phyloP scores from a whole-genome alignment of 331 rosid species.

The Dryas integrifolia region DNA sequence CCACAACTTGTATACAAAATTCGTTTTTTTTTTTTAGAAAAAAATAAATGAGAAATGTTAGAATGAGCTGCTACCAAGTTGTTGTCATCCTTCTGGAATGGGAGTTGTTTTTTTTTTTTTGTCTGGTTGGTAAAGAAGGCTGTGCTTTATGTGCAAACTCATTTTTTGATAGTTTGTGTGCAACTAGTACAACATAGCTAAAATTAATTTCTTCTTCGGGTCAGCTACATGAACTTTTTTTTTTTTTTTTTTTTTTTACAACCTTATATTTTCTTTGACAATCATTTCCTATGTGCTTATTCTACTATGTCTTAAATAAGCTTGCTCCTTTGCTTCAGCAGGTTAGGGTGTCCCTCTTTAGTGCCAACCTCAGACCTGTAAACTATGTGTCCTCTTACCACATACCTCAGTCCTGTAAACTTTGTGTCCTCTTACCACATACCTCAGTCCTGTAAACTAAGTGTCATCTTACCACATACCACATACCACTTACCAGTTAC shows the following conservation, averaged over 20 bases:
- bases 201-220: not conserved
- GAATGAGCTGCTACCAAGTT: not conserved
- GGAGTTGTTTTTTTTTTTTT: not conserved
- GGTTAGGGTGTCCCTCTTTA: not conserved
- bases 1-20: not conserved
- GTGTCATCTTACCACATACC: not conserved
- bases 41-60: not conserved
- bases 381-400: not conserved
- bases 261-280: not conserved
- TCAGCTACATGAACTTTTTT: not conserved
- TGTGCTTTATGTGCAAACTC: not conserved
- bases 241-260: not conserved
- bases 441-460: not conserved
- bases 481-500: not conserved
- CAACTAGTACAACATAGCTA: not conserved
- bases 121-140: too few relatives aligned
- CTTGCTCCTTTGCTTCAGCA: not conserved
- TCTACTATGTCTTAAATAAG: not conserved
- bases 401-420: not conserved
- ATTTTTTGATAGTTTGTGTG: not conserved
- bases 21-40: not conserved
- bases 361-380: not conserved
- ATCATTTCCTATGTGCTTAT: not conserved
- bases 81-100: not conserved
- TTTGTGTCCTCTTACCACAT: not conserved